These are phyloP conservation scores for Diutina sp. DNA, from an alignment of 1,139 yeast genomes.

Conservation along the genomic window DNA sequence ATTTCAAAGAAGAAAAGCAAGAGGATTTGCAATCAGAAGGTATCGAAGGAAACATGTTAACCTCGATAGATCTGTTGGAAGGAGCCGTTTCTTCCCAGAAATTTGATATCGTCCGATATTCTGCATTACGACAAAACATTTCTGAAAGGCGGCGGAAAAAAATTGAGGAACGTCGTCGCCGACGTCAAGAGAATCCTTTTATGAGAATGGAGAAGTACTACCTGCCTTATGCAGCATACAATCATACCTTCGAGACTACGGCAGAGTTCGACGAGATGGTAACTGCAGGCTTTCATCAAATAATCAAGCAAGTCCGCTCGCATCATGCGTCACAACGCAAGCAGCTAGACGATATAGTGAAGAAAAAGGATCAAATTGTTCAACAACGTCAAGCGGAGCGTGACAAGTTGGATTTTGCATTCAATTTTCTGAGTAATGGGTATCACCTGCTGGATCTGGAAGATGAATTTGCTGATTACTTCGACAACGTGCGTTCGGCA, in stretches of 20 bases:
- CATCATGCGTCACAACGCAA: neutral
- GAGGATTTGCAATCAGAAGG: slow-evolving; percentile 8
- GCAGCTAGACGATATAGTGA: neutral
- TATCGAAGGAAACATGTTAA: neutral
- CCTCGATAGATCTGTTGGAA: neutral
- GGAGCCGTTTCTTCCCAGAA: neutral
- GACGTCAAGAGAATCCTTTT: slow-evolving; percentile 20
- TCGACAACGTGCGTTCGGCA: neutral
- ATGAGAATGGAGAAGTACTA: slow-evolving; percentile 33
- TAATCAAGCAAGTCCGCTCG: neutral
- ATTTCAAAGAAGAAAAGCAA: slow-evolving; percentile 6
- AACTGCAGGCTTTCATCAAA: neutral
- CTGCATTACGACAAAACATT: slow-evolving; percentile 28
- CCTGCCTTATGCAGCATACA: slow-evolving; percentile 22
- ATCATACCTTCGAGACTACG: neutral
- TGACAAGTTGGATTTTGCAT: neutral
- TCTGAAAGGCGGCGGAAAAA: slow-evolving; percentile 10
- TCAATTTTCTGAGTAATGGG: neutral
- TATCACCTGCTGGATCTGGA: slow-evolving; percentile 1
- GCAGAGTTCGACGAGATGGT: neutral
- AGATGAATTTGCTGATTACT: slow-evolving; percentile 1
- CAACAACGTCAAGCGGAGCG: neutral
- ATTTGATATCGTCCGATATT: slow-evolving; percentile 46
- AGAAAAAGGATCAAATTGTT: neutral
- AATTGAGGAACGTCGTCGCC: slow-evolving; percentile 11